Conservation (phyloP, 352 stramenopile species). For the Phytophthora syringae region DNA sequence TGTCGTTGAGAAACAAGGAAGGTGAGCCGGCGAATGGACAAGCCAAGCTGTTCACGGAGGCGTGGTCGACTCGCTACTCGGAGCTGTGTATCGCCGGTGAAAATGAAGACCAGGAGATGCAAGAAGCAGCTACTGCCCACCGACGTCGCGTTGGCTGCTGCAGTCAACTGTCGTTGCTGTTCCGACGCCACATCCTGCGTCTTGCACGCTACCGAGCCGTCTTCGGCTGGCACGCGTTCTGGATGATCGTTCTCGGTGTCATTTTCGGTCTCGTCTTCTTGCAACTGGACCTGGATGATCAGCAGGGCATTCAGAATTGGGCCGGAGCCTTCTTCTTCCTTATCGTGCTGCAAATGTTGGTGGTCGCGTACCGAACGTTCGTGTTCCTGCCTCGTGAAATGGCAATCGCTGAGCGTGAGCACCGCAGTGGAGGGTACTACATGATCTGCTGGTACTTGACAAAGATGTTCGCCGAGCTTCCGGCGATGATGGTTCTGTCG, state of each 20-base stretch:
- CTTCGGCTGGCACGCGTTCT: constrained; percentile 50
- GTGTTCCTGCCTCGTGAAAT: constrained; percentile 40
- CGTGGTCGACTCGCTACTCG: constrained; percentile 46
- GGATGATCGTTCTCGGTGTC: constrained; percentile 46
- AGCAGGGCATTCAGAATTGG: constrained; percentile 55
- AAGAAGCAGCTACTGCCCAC: neutral
- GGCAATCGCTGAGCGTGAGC: constrained; percentile 35
- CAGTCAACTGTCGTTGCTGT: constrained; percentile 46
- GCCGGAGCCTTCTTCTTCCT: constrained; percentile 54
- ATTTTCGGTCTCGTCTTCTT: constrained; percentile 55
- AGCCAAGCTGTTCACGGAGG: constrained; percentile 42
- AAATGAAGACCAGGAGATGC: neutral
- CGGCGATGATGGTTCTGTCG: constrained; percentile 45
- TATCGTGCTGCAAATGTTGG: constrained; percentile 47
- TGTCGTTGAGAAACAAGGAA: constrained; percentile 43
- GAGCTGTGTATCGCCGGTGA: constrained; percentile 20
- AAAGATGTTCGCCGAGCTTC: constrained; percentile 46
- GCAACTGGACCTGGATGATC: constrained; percentile 43
- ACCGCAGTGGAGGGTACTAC: constrained; percentile 34
- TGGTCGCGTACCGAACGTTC: constrained; percentile 35
- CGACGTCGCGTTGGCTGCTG: constrained; percentile 31
- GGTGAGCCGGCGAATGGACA: constrained; percentile 37
- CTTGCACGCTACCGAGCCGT: constrained; percentile 42
- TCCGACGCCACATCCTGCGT: constrained; percentile 48
- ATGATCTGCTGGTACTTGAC: constrained; percentile 43